Evolutionary conservation across 1,139 yeast genomes (phyloP), one percentile per base, ranked within the genome.

Genomic region (Lodderomyces jiufengensis): DNA sequence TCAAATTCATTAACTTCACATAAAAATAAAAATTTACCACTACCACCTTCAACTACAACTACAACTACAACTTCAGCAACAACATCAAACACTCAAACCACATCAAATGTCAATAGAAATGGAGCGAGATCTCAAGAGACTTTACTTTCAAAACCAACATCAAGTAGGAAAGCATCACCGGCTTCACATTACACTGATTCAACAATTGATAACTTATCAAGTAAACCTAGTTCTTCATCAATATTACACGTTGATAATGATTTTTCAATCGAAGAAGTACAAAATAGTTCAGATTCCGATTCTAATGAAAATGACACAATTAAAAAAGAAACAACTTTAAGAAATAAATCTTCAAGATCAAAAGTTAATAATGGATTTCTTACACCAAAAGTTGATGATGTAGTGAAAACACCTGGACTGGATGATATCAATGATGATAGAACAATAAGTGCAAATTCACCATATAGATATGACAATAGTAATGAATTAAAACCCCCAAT

Each of bases 191-290:
- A 14, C 27, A 21, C 18, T 9, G 14, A 16, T 7, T 12, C 21
- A 11, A 13, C 27, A 12, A 24, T 14, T 14, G 28, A 29, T 2
- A 29, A 11, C 4, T 29, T 32, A 14, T 12, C 24, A 29, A 6
- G 14, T 15, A 27, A 24, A 7, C 13, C 32, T 9, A 27, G 10
- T 23, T n/a, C 16, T 3, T 32, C 38, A 16, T 18, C 36, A 9
- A 15, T 26, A 23, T 20, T 32, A 29, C 38, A 34, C 2, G 24
- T 32, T 14, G 48, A 44, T 22, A 43, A 54, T 34, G 70, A 63
- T 32, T 61, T 52, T 37, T 62, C 66, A 8, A 67, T 69, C 37
- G 74, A 68, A 46, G 75, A 69, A 46, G 58, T 64, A 21, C 44
- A 40, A 23, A 61, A 65, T 42, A 69, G 65, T 42, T 33, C 44